These are phyloP conservation scores for Plasmodium gonderi DNA, from an alignment of 169 alveolate species.

Conservation along the genomic window DNA sequence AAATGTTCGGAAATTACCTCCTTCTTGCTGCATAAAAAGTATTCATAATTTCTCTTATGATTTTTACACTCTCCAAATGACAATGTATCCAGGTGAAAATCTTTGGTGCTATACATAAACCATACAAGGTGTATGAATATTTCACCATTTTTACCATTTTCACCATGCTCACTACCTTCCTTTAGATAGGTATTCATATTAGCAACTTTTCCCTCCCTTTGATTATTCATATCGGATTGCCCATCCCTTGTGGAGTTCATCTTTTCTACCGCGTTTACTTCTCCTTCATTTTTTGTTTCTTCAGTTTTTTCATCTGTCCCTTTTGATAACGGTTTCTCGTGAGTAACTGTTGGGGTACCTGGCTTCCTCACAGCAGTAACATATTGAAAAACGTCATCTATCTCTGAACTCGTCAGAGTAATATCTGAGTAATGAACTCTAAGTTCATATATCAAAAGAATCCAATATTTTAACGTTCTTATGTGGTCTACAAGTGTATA, in stretches of 20 bases:
- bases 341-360: neutral
- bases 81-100: slow-evolving; percentile 2
- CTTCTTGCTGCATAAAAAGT: neutral
- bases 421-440: slow-evolving; percentile 27
- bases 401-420: neutral
- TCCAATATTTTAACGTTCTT: slow-evolving; percentile 36
- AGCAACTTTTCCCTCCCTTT: neutral
- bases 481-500: slow-evolving; percentile 37
- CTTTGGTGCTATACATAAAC: slow-evolving; percentile 29
- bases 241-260: neutral
- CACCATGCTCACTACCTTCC: neutral
- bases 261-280: neutral
- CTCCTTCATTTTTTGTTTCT: neutral
- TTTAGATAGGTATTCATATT: neutral
- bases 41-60: slow-evolving; percentile 12
- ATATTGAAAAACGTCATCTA: slow-evolving; percentile 56
- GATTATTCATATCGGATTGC: neutral
- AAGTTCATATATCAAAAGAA: slow-evolving; percentile 8
- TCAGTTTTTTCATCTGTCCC: neutral
- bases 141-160: neutral
- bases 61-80: neutral
- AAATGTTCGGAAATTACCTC: neutral
- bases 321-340: neutral
- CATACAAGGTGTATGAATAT: slow-evolving; percentile 48
- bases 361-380: slow-evolving; percentile 32